phyloP scores from a whole-genome alignment of 768 basidiomycete genomes.

The Suillus subluteus region DNA sequence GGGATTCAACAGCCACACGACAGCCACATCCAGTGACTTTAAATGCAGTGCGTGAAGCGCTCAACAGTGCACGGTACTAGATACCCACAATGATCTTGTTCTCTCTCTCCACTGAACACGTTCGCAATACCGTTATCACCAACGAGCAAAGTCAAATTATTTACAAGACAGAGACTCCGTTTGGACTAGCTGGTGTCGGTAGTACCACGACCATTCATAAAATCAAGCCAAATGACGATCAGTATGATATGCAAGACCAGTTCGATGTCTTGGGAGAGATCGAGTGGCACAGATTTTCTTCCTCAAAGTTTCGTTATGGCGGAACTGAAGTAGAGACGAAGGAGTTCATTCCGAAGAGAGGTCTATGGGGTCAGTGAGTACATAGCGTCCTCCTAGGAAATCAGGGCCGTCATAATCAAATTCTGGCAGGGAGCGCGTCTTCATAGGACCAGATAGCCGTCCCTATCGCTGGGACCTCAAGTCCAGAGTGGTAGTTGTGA shows the following conservation, averaged over 20 bases:
- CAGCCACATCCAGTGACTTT: not conserved
- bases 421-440: slow-evolving; percentile 6
- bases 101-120: slow-evolving; percentile 24
- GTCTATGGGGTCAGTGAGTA: slow-evolving; percentile 27
- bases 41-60: not conserved
- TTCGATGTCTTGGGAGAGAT: slow-evolving; percentile 38
- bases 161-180: slow-evolving; percentile 32
- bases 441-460: slow-evolving; percentile 8
- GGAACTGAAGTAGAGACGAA: slow-evolving; percentile 30
- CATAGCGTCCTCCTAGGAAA: not conserved
- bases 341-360: slow-evolving; percentile 29
- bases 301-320: slow-evolving; percentile 34
- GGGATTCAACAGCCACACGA: no score
- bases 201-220: slow-evolving; percentile 31
- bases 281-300: slow-evolving; percentile 35
- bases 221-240: slow-evolving; percentile 26
- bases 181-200: slow-evolving; percentile 5
- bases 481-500: not conserved
- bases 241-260: slow-evolving; percentile 30
- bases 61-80: not conserved
- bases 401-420: not conserved
- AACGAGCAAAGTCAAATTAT: slow-evolving; percentile 30
- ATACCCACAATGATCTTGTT: slow-evolving; percentile 21
- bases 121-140: slow-evolving; percentile 29
- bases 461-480: slow-evolving; percentile 9